A percentile compares a stretch with the other conserved stretches of the same genome.
phyloP scores from a whole-genome alignment of 75 land plant species.

The Cunninghamia lanceolata region DNA sequence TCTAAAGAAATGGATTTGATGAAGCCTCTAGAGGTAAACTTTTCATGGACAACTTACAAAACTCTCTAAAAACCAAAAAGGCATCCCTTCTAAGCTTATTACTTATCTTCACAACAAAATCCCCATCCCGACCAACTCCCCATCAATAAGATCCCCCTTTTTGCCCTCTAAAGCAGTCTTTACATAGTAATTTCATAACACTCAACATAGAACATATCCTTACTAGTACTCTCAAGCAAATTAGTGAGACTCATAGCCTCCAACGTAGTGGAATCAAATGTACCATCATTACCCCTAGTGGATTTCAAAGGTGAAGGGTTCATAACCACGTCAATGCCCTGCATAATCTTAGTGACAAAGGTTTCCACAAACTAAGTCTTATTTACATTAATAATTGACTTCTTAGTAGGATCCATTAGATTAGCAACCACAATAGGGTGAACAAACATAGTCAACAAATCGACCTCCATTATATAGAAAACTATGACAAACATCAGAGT shows the following conservation, averaged over 20 bases:
- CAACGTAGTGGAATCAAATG: constrained; percentile 81
- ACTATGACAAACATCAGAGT: too few relatives aligned
- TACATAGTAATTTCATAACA: constrained; percentile 99
- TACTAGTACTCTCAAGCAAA: constrained; percentile 84
- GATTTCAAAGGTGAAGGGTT: constrained; percentile 58
- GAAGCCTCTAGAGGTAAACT: constrained; percentile 85
- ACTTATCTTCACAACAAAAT: constrained; percentile 89
- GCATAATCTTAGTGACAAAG: constrained; percentile 86
- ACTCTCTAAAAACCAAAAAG: constrained; percentile 91
- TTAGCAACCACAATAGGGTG: constrained; percentile 95
- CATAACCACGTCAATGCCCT: constrained; percentile 91
- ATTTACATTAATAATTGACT: constrained; percentile 42
- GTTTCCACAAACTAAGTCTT: constrained; percentile 84
- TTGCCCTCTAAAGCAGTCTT: constrained; percentile 94
- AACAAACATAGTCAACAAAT: constrained; percentile 75
- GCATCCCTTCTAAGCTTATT: constrained; percentile 96
- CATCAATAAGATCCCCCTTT: constrained; percentile 78
- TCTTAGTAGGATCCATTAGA: constrained; percentile 78
- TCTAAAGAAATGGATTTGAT: constrained; percentile 76
- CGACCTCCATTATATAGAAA: too few relatives aligned
- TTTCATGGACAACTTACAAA: constrained; percentile 97
- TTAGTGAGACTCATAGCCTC: constrained; percentile 78
- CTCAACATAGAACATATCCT: constrained; percentile 97
- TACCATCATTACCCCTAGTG: constrained; percentile 69
- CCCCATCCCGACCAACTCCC: constrained; percentile 84